Percentiles rank a stretch among this genome's conserved stretches.
Conservation (phyloP, 139 green algal genomes). For the Chlorella sp. region DNA sequence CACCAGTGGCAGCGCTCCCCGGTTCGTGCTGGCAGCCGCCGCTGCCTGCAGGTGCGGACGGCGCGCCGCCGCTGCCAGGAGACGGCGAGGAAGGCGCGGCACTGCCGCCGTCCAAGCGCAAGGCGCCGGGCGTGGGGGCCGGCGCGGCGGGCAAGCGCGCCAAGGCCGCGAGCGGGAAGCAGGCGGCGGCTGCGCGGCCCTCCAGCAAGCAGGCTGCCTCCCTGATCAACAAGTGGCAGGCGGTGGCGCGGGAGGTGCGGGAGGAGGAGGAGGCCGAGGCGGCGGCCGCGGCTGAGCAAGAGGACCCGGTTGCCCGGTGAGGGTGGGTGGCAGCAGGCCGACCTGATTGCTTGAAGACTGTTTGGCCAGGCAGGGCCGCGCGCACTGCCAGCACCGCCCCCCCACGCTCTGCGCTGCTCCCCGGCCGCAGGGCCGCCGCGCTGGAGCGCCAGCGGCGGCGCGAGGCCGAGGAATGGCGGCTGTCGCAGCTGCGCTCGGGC, state of each 20-base stretch:
- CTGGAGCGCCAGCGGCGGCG: constrained; percentile 13
- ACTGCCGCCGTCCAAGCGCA: not conserved
- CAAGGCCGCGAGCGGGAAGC: not conserved
- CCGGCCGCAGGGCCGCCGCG: constrained; percentile 41
- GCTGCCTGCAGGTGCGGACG: not conserved
- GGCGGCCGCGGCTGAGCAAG: not conserved
- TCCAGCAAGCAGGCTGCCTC: constrained; percentile 35
- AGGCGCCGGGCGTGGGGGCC: not conserved
- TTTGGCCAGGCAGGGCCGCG: too few species aligned
- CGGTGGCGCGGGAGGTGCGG: constrained; percentile 40
- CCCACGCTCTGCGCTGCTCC: too few species aligned
- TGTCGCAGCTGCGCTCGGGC: constrained; percentile 59
- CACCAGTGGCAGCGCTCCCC: too few species aligned
- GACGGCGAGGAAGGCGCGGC: not conserved
- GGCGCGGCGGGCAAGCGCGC: not conserved
- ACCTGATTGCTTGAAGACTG: too few species aligned
- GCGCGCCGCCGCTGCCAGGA: not conserved
- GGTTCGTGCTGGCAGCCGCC: not conserved
- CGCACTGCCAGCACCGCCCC: too few species aligned
- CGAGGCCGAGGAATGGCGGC: constrained; percentile 69
- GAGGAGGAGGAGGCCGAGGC: constrained; percentile 35
- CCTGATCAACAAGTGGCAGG: constrained; percentile 71
- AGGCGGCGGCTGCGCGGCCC: not conserved
- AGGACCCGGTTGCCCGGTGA: constrained; percentile 46
- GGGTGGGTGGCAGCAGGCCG: too few species aligned